A percentile compares a stretch with the other conserved stretches of the same genome.
Evolutionary conservation across 2,329 filamentous ascomycete genomes (phyloP).

Genomic region (Neoascochyta sp.): DNA sequence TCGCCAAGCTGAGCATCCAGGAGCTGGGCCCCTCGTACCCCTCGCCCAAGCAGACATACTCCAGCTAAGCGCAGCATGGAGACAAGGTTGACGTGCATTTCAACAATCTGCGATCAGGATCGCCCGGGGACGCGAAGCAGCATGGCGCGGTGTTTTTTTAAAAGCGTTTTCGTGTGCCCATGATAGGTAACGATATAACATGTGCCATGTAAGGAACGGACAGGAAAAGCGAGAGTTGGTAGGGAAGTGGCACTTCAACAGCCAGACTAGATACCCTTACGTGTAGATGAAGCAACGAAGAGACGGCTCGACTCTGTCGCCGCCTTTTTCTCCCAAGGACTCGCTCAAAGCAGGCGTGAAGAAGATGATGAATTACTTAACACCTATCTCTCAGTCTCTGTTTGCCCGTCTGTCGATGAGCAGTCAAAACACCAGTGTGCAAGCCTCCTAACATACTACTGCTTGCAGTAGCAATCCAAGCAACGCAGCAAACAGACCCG

Average conservation of each 20-base stretch:
- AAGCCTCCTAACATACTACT: too few species aligned
- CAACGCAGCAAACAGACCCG: too few species aligned
- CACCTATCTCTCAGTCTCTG: too few species aligned
- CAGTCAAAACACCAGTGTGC: too few species aligned
- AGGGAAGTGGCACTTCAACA: conserved; percentile 13
- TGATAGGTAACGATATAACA: conserved; percentile 3
- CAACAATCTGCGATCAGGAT: conserved; percentile 43
- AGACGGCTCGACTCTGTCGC: too few species aligned
- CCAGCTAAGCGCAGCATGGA: conserved; percentile 27
- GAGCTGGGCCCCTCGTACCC: conserved; percentile 86
- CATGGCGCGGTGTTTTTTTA: conserved; percentile 13
- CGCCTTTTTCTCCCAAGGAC: too few species aligned
- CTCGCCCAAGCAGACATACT: conserved; percentile 41
- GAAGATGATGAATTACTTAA: too few species aligned
- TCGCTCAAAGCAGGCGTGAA: too few species aligned
- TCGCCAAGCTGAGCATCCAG: conserved; percentile 88
- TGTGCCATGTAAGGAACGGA: not conserved
- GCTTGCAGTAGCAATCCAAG: too few species aligned
- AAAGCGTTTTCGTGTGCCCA: conserved; percentile 1
- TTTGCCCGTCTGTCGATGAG: too few species aligned
- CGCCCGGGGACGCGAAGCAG: too few species aligned
- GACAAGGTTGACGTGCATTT: conserved; percentile 34
- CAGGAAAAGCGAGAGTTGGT: conserved; percentile 2
- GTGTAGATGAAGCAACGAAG: too few species aligned
- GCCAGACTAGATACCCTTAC: conserved; percentile 8